phyloP scores from a whole-genome alignment of 2,329 filamentous ascomycete species.

The Botrytis medusae region DNA sequence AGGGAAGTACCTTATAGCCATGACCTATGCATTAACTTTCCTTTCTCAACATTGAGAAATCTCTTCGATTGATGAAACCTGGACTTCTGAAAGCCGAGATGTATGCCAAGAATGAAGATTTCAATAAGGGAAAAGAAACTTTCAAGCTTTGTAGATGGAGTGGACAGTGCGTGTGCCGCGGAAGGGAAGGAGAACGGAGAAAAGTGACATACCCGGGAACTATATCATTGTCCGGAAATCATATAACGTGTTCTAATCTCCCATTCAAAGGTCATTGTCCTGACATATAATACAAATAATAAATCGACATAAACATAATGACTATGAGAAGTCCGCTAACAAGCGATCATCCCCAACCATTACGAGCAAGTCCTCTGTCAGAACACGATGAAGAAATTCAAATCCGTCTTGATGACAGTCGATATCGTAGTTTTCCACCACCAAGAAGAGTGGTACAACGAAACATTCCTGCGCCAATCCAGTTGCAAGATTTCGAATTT shows the following conservation, averaged over 20 bases:
- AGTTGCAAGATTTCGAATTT: constrained; percentile 3
- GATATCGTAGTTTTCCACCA: background rate
- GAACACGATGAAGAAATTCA: background rate
- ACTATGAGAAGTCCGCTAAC: background rate
- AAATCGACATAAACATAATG: background rate
- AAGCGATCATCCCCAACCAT: background rate
- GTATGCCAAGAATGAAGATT: background rate
- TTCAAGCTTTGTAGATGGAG: background rate
- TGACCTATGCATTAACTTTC: background rate
- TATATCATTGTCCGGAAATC: background rate
- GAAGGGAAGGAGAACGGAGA: background rate
- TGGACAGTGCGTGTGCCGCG: background rate
- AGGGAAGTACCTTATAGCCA: background rate
- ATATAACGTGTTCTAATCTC: background rate
- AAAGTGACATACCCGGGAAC: background rate
- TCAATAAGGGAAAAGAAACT: background rate
- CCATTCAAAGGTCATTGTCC: background rate
- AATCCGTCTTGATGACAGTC: constrained; percentile 3
- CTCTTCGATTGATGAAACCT: background rate
- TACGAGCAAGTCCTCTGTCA: background rate
- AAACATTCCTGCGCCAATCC: background rate
- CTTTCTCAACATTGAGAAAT: background rate
- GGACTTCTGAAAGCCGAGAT: background rate
- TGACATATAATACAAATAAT: background rate
- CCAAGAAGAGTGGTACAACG: background rate